Evolutionary conservation across 2,329 filamentous ascomycete genomes (phyloP), one percentile per base, ranked within the genome.

Genomic region (Mycosphaerelloides madeirae): DNA sequence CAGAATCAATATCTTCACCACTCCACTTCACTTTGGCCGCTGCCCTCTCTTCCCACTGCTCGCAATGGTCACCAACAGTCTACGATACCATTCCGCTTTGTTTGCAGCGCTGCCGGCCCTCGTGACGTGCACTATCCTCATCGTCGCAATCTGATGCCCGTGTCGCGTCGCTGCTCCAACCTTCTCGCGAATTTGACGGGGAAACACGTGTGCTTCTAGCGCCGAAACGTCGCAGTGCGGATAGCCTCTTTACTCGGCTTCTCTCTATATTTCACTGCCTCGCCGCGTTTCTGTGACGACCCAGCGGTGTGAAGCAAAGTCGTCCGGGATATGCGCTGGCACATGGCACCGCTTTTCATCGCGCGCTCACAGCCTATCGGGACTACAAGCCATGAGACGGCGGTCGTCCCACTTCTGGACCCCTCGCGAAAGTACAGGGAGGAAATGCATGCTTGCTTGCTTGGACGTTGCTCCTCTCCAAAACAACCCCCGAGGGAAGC

Each of bases 301-400:
- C 29, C 35, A 35, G 40, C 35, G 44, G 40, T 43, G 39, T 38
- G 9, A 25, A 25, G 22, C 22, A 25, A n/a, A 25, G 22, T 25
- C 22, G 22, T 5, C 22, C 9, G 34, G 34, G 34, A 11, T 19
- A 37, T 37, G 34, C 34, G 34, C 13, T 35, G 34, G 33, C 22
- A 25, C 9, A 25, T 29, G 28, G 25, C 31, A 29, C 19, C 37
- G 9, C 12, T 9, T 15, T 39, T 14, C 37, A 31, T 39, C 28
- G 28, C 13, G 38, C 38, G 32, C 38, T 33, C 29, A 18, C 44
- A 43, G 36, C 44, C 40, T 43, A 43, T 43, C 34, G 31, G 8
- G 41, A 42, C 44, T 34, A 38, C 29, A 16, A 9, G 12, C 34
- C 43, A 31, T n/a, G 38, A 33, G 18, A 12, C 25, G 16, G 38